Evolutionary conservation across 148 eudicot species (phyloP).

Genomic region (Fagopyrum tataricum): DNA sequence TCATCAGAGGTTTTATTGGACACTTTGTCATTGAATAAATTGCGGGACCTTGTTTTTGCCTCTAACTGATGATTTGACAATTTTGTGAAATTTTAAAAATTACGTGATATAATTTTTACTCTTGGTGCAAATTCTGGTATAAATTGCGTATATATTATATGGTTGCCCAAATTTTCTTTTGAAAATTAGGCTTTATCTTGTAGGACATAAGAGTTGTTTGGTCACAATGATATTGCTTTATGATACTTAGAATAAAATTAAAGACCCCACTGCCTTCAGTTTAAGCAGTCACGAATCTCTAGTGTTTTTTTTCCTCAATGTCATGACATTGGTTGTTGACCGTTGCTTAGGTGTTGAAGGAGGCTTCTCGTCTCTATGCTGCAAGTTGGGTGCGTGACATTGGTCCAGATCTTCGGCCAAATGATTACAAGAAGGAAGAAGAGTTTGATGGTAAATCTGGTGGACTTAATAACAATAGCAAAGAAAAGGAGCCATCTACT

Average conservation of each 20-base stretch:
- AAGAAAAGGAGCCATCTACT: slow-evolving; percentile 62
- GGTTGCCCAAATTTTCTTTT: neutral
- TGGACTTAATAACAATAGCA: slow-evolving; percentile 25
- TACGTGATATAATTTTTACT: neutral
- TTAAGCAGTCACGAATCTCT: neutral
- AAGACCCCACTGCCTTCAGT: neutral
- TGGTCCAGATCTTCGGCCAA: slow-evolving; percentile 84
- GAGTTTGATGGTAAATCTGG: slow-evolving; percentile 24
- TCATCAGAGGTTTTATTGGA: neutral
- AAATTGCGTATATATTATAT: neutral
- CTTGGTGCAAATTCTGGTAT: neutral
- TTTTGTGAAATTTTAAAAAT: neutral
- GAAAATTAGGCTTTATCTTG: neutral
- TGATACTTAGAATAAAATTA: neutral
- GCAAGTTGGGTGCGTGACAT: slow-evolving; percentile 96
- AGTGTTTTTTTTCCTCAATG: neutral
- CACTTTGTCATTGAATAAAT: neutral
- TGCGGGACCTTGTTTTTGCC: slow-evolving; percentile 4
- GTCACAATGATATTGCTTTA: neutral
- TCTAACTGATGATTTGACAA: neutral
- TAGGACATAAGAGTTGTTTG: neutral
- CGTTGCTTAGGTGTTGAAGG: slow-evolving; percentile 55
- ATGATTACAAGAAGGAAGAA: slow-evolving; percentile 50
- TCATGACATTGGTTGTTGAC: slow-evolving; percentile 5
- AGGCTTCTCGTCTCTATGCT: slow-evolving; percentile 72